A percentile compares a stretch with the other conserved stretches of the same genome.
phyloP scores from a whole-genome alignment of 257 asterid genomes.

The Solanum corneliomulleri region DNA sequence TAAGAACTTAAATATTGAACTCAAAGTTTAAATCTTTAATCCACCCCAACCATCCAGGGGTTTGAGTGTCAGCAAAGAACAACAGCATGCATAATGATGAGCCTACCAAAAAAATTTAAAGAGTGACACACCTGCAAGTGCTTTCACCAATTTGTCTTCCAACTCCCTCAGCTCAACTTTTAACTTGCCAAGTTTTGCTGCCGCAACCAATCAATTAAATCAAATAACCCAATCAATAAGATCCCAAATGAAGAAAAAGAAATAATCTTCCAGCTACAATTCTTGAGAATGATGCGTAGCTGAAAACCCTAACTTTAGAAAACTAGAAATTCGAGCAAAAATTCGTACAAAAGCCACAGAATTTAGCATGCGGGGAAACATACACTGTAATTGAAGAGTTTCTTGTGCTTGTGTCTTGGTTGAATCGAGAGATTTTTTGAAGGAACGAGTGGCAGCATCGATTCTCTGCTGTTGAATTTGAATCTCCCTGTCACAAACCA shows the following conservation, averaged over 20 bases:
- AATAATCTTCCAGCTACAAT: not conserved
- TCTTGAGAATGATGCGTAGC: not conserved
- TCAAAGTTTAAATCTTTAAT: not conserved
- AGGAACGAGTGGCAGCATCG: constrained; percentile 20
- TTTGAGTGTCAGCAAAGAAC: not conserved
- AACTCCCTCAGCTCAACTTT: constrained; percentile 55
- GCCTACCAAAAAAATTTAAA: not conserved
- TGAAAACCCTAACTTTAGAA: not conserved
- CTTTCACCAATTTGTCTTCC: constrained; percentile 66
- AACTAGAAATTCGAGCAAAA: constrained; percentile 4
- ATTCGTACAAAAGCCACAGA: not conserved
- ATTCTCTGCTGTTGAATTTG: constrained; percentile 48
- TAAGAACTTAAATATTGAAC: not conserved
- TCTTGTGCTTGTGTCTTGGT: constrained; percentile 32
- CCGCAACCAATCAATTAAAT: constrained; percentile 1
- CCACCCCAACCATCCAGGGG: not conserved
- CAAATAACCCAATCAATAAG: not conserved
- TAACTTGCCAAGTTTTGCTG: constrained; percentile 54
- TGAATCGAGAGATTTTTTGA: constrained; percentile 26
- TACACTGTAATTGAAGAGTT: constrained; percentile 24
- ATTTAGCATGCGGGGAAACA: not conserved
- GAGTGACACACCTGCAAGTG: constrained; percentile 56
- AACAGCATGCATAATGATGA: not conserved
- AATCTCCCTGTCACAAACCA: constrained; percentile 58
- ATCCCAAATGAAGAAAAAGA: not conserved